These are phyloP conservation scores for Mentha longifolia DNA, from an alignment of 257 asterid genomes.

Conservation along the genomic window DNA sequence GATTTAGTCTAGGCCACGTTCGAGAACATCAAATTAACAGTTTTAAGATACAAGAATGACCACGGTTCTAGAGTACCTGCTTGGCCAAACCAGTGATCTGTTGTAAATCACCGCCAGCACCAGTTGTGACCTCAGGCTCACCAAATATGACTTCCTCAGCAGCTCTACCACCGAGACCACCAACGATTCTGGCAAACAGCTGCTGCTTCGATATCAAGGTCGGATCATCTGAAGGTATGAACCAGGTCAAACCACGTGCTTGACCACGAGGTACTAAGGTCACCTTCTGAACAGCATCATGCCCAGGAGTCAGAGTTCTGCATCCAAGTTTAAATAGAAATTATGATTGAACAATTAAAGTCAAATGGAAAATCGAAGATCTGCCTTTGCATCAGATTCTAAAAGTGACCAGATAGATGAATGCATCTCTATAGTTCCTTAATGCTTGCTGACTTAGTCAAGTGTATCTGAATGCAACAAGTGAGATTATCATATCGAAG, in stretches of 20 bases:
- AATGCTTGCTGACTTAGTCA: background rate
- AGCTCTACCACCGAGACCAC: constrained; percentile 99
- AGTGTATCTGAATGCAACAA: background rate
- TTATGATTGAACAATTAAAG: background rate
- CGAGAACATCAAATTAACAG: background rate
- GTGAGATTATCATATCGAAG: background rate
- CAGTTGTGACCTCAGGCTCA: constrained; percentile 96
- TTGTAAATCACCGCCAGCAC: constrained; percentile 95
- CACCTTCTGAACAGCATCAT: constrained; percentile 95
- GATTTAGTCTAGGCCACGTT: background rate
- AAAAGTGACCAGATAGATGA: background rate
- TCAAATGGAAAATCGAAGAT: background rate
- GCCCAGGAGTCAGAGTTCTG: constrained; percentile 98
- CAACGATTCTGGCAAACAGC: constrained; percentile 93
- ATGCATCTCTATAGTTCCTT: background rate
- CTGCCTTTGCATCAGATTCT: background rate
- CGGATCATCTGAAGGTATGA: constrained; percentile 95
- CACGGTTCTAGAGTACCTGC: constrained; percentile 54
- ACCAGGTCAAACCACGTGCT: constrained; percentile 99
- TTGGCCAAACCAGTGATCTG: constrained; percentile 95
- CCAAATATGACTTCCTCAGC: constrained; percentile 97
- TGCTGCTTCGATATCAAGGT: constrained; percentile 98
- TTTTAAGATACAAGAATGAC: constrained; percentile 1
- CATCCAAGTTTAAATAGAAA: constrained; percentile 24
- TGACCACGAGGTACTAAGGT: constrained; percentile 96